Evolutionary conservation across 176 grass and related monocot genomes (phyloP), one percentile per base, ranked within the genome.

Genomic region (Secale cereale): DNA sequence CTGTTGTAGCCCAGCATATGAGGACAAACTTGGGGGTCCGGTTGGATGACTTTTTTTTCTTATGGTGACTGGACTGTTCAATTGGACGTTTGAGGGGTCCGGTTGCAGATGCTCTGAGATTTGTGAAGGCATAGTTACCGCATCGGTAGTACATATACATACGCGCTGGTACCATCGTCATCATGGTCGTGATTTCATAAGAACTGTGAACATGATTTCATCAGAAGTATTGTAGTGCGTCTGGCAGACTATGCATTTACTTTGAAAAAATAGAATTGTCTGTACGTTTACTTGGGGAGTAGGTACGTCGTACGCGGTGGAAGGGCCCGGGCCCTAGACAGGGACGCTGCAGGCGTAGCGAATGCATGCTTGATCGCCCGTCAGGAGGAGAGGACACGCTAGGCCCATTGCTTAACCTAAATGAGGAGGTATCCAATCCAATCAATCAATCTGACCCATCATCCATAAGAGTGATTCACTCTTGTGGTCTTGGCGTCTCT

Each of bases 381-480:
- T 83, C 81, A 50, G 5, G 5, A 17, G 5, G 5, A 6, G 64
- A 45, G 43, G 36, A 72, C 70, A 73, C 41, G 33, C 50, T 8
- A 30, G 23, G 15, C 29, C n/a, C 78, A 25, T 25, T 82, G 78
- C 45, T 23, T 87, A 43, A 43, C 86, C 26, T 29, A 62, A 35
- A 46, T 82, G 45, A 48, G 45, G 66, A 71, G 66, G 86, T 70
- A 83, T 79, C 81, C 17, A 52, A 79, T 76, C 87, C 68, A 65
- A 66, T 73, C 74, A 74, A 74, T 26, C 43, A 83, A 39, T 41
- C 73, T 45, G 74, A 78, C 56, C 74, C 45, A 59, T 82, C 36
- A 83, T 22, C 50, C 59, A 43, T 87, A 70, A 41, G 20, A 11
- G 12, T 41, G 78, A 29, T 25, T 48, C 25, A 25, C 30, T 79